Evolutionary conservation across 2,329 filamentous ascomycete species (phyloP).

Genomic region (Neoscytalidium dimidiatum): DNA sequence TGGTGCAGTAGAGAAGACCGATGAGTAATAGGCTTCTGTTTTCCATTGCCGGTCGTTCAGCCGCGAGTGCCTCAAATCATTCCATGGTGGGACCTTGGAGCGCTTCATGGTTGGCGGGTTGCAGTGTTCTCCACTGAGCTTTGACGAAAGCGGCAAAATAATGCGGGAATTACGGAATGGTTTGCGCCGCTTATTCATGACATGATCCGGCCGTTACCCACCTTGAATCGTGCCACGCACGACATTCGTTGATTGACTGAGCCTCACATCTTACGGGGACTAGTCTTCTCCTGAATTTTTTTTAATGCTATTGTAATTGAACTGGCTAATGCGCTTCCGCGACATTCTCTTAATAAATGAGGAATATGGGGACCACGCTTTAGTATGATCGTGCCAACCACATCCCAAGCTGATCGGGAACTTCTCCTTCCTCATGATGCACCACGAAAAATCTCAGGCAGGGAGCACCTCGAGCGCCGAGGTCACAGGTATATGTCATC

Average conservation of each 20-base stretch:
- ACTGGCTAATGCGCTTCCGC: too few relatives aligned
- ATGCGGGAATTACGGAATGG: slow-evolving; percentile 5
- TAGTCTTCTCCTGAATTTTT: neutral
- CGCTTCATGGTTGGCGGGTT: neutral
- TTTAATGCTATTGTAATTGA: neutral
- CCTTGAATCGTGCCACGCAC: neutral
- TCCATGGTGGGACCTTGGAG: neutral
- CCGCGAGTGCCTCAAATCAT: neutral
- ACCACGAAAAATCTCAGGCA: neutral
- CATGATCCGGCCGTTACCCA: neutral
- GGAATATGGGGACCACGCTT: neutral
- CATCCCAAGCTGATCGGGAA: too few relatives aligned
- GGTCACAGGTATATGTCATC: neutral
- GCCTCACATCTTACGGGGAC: neutral
- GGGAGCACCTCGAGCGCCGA: neutral
- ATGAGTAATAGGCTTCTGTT: neutral
- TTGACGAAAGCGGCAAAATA: neutral
- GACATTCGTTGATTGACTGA: neutral
- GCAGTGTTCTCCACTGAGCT: neutral
- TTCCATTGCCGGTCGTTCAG: neutral
- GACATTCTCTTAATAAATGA: neutral
- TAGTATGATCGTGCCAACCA: too few relatives aligned
- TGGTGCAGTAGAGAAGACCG: too few relatives aligned
- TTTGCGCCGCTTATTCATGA: neutral
- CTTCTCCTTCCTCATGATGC: neutral